Evolutionary conservation across 2,329 filamentous ascomycete species (phyloP).

Genomic region (Aureobasidium namibiae): DNA sequence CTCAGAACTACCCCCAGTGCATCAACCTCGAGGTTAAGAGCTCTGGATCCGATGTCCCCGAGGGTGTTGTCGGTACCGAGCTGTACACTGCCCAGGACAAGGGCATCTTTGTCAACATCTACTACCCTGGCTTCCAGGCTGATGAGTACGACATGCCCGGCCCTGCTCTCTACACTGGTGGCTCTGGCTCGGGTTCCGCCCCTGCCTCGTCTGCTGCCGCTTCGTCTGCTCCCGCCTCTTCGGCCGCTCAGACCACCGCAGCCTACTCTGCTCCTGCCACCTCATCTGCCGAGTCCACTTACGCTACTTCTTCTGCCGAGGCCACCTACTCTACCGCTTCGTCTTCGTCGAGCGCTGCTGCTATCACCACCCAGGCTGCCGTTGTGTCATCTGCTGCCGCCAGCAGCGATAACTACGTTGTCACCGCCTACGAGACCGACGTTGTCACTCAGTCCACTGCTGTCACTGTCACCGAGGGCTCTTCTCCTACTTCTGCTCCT

Average conservation of each 20-base stretch:
- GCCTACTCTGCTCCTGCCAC: neutral
- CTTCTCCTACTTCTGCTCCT: conserved; percentile 12
- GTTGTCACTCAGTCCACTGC: conserved; percentile 5
- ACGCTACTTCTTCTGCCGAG: conserved; percentile 17
- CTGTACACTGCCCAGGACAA: conserved; percentile 51
- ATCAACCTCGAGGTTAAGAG: conserved; percentile 54
- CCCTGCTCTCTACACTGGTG: conserved; percentile 28
- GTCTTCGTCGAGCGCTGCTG: conserved; percentile 18
- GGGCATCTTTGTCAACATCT: conserved; percentile 54
- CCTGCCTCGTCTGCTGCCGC: conserved; percentile 1
- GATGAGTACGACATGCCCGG: conserved; percentile 43
- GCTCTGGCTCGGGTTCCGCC: conserved; percentile 11
- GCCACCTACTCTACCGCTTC: conserved; percentile 18
- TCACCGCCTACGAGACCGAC: neutral
- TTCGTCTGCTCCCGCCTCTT: conserved; percentile 14
- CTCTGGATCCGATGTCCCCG: conserved; percentile 39
- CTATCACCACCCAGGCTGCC: conserved; percentile 7
- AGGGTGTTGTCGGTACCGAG: conserved; percentile 43
- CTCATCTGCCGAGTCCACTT: conserved; percentile 17
- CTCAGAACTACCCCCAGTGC: conserved; percentile 41
- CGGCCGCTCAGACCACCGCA: neutral
- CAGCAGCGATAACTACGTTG: neutral
- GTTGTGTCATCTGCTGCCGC: neutral
- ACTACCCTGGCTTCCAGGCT: conserved; percentile 33
- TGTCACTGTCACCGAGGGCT: conserved; percentile 18